Evolutionary conservation across 768 basidiomycete species (phyloP).

Genomic region (Fistulinella prunicolor): DNA sequence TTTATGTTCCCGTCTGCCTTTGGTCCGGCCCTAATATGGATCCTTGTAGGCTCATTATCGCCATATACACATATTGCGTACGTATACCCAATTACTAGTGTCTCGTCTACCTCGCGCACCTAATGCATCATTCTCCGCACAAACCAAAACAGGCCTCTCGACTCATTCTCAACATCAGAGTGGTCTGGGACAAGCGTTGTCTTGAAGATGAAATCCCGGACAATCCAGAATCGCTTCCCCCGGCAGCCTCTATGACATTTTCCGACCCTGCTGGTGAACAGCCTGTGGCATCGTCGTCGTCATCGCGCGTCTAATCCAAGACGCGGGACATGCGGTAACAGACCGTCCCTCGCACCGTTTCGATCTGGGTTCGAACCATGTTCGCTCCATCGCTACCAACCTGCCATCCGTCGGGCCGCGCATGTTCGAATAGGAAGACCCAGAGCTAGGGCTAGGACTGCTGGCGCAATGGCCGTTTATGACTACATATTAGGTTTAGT

Average conservation of each 20-base stretch:
- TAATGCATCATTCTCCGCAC: too few species aligned
- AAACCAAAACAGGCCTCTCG: too few species aligned
- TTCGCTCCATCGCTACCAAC: too few species aligned
- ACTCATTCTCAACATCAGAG: conserved; percentile 20
- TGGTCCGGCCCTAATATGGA: conserved; percentile 5
- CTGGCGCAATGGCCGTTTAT: too few species aligned
- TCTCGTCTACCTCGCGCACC: too few species aligned
- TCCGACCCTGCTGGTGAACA: conserved; percentile 2
- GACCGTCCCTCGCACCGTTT: too few species aligned
- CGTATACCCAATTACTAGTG: not conserved
- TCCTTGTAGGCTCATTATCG: conserved; percentile 12
- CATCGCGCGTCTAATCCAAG: conserved; percentile 2
- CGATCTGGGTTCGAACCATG: too few species aligned
- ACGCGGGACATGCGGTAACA: not conserved
- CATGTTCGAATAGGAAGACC: too few species aligned
- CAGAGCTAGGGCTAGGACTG: too few species aligned
- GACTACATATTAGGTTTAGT: too few species aligned
- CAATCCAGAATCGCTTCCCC: conserved; percentile 3
- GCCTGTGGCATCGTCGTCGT: conserved; percentile 9
- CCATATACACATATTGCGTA: conserved; percentile 22
- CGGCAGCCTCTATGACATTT: not conserved
- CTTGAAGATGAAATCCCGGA: conserved; percentile 5
- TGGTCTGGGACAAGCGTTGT: not conserved
- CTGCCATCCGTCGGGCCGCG: too few species aligned
- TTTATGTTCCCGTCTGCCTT: not conserved